These are phyloP conservation scores for Echinosphaeria canescens DNA, from an alignment of 2,329 filamentous ascomycete genomes.

Conservation along the genomic window DNA sequence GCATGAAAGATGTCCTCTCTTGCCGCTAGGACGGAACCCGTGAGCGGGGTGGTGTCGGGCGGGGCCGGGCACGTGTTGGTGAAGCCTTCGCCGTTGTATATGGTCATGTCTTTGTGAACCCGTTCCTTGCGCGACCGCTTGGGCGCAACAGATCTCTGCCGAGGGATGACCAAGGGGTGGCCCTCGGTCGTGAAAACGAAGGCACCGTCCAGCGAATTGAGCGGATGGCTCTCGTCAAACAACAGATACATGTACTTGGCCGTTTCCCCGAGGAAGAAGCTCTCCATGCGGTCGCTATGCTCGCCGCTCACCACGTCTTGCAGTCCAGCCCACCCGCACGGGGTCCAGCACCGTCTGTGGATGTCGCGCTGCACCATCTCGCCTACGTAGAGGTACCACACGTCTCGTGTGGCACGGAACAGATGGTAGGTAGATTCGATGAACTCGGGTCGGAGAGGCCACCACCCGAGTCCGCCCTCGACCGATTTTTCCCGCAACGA, in stretches of 20 bases:
- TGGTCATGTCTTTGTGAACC: conserved; percentile 4
- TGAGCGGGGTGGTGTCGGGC: conserved; percentile 36
- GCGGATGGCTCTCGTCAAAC: conserved; percentile 65
- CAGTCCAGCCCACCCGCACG: conserved; percentile 84
- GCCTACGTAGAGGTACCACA: conserved; percentile 88
- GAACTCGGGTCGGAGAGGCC: conserved; percentile 88
- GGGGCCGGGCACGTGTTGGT: conserved; percentile 46
- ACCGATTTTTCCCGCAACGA: conserved; percentile 67
- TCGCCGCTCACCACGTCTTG: conserved; percentile 68
- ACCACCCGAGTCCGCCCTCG: conserved; percentile 79
- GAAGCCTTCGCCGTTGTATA: conserved; percentile 18
- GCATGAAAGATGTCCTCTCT: conserved; percentile 74
- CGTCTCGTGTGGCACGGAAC: conserved; percentile 83
- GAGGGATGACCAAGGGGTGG: conserved; percentile 73
- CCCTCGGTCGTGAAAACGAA: conserved; percentile 95
- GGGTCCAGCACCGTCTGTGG: conserved; percentile 67
- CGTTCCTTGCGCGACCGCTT: too few relatives aligned
- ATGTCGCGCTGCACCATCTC: conserved; percentile 92
- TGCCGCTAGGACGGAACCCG: conserved; percentile 59
- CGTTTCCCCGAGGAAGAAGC: conserved; percentile 93
- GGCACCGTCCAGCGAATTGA: conserved; percentile 70
- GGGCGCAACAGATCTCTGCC: conserved; percentile 7
- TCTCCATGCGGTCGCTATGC: conserved; percentile 90
- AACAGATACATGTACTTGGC: conserved; percentile 89
- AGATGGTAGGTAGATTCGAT: conserved; percentile 93